Evolutionary conservation across 192 early-diverging fungal species (phyloP), one percentile per base, ranked within the genome.

Genomic region (Physocladia obscura): DNA sequence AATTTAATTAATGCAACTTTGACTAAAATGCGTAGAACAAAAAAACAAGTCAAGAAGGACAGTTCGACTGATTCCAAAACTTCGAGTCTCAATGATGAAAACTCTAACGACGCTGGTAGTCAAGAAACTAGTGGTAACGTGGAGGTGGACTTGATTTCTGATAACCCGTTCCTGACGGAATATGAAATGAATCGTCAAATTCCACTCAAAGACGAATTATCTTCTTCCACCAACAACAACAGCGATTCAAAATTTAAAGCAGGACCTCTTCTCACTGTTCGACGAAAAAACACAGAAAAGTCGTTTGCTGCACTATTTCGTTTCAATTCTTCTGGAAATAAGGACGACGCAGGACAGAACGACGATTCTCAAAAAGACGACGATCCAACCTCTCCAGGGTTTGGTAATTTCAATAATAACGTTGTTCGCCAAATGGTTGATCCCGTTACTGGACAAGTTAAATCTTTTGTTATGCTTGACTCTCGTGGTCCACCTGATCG

Each of bases 161-260:
- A 31, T 21, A 65, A 65, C 34, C 63, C 63, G 15, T 65, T 65
- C 50, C n/a, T 65, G 2, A 36, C 50, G n/a, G 49, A 65, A 49
- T 19, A 52, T 19, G 63, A 65, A 11, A 30, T 35, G 13, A 65
- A 32, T 17, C 17, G 32, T 22, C 60, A 62, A 38, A 39, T 52
- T 26, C 63, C 63, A 19, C 63, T 65, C 2, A 65, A 65, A 26
- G 63, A 65, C 32, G 49, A 49, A 24, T 15, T 4, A 4, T 52
- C 49, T n/a, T 21, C 21, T n/a, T 11, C 47, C 8, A 26, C 21
- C 8, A n/a, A 6, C 13, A 30, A 22, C 30, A 52, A 24, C 6
- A 30, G 5, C 15, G 48, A 39, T 22, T 19, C 63, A 36, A 65
- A 65, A 39, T 44, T 31, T 51, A 59, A 59, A 24, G 24, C 21